Evolutionary conservation across 331 rosid species (phyloP), one percentile per base, ranked within the genome.

Genomic region (Stylosanthes scabra): DNA sequence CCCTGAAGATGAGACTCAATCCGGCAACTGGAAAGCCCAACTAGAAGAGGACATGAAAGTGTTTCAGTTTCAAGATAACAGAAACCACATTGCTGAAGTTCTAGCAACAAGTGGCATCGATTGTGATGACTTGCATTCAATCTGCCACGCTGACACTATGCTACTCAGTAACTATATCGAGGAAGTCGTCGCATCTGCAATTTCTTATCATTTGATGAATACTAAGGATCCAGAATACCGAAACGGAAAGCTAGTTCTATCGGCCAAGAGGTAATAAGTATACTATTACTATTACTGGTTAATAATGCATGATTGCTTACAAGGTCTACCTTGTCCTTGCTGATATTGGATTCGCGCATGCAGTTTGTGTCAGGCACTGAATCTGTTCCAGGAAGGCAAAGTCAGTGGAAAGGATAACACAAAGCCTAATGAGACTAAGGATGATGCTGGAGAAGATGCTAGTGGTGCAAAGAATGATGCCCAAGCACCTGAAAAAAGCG

Each of bases 81-180:
- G 87, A 84, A 90, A 92, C 81, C 90, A 92, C 85, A 90, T 92
- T 67, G 86, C 94, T 11, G 88, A 88, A 76, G 92, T 90, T 31
- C 90, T 92, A 71, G 88, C 92, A 7, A 86, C 89, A 64, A 90
- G 83, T 83, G 94, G 90, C 77, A 85, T 92, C 39, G 94, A 89
- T 70, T 92, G 97, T 76, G 88, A 86, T 56, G 93, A 90, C 59
- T 76, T 92, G 41, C 85, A 83, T 70, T 80, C 81, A 37, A 77
- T 92, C 65, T 74, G 88, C 59, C 85, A 66, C 44, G 80, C 91
- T 42, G 89, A 92, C 81, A 83, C 88, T 10, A 76, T 46, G 81
- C 75, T 88, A 50, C 85, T 92, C 54, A 60, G 94, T 74, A 76
- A 74, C 71, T 67, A 71, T 56, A 89, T 90, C 27, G 86, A 92